Base-by-base conservation (phyloP, 1,284 basidiomycete genomes). In the Porphyrellus sp. region DNA sequence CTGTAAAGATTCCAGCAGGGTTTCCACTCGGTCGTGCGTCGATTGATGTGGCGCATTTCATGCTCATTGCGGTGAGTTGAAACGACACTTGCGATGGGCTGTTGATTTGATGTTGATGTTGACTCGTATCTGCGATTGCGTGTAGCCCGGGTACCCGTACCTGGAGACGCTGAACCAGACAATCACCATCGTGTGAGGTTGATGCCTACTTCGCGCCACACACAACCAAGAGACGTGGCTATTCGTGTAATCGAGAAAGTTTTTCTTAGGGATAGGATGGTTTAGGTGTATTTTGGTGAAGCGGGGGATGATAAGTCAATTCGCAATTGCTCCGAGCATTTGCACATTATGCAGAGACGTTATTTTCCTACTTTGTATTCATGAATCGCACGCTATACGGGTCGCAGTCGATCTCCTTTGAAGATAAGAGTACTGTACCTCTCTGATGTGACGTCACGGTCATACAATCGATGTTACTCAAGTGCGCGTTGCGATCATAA, bases 161-260 rank as follows among this genome's bases (percentile, higher is more conserved):
- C 11, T 63, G 45, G 57, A 70, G 49, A 49, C 37, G 4, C 28
- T 70, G 35, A 67, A 70, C 45, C 65, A 63, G 42, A 68, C 65
- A 2, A 49, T 70, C 43, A 56, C 34, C 9, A 51, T 67, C 40
- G 41, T 20, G 3, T 68, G 48, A 65, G 12, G n/a, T 11, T 34
- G 15, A 21, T 16, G 11, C 16, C 21, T 33, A 33, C 15, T 33
- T 13, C 28, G 12, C 4, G 8, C 27, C 15, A 20, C 18, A 33
- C 16, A 18, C 9, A 9, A 34, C 40, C 6, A 9, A 21, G 9
- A 23, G 1, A 31, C 13, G 8, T 31, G n/a, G 18, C 4, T 15
- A 30, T 41, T 27, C 39, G 13, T 42, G 9, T 42, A n/a, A 20
- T 42, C 38, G 13, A 41, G 5, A 12, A 25, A 27, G 8, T 40